Percentiles rank a stretch among this genome's conserved stretches.
Conservation (phyloP, 2,329 filamentous ascomycete genomes). For the Chrysosporium queenslandicum region DNA sequence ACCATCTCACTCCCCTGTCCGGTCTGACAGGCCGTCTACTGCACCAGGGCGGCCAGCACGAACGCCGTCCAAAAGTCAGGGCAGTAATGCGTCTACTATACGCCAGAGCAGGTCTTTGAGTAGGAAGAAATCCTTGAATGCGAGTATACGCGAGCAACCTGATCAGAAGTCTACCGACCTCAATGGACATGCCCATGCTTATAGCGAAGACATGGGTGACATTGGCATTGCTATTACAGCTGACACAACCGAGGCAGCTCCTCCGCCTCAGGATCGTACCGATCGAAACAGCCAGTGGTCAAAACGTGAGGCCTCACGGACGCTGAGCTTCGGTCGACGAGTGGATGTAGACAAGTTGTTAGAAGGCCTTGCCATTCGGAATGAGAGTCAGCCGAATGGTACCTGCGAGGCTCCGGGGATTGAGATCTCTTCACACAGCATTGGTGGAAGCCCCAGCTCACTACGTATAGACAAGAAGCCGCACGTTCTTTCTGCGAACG, state of each 20-base stretch:
- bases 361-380: conserved; percentile 28
- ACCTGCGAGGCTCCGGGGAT: background rate
- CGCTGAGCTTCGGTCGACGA: conserved; percentile 17
- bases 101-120: conserved; percentile 24
- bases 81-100: conserved; percentile 1
- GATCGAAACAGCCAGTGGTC: conserved; percentile 2
- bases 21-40: conserved; percentile 20
- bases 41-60: conserved; percentile 13
- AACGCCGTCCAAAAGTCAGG: conserved; percentile 7
- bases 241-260: conserved; percentile 3
- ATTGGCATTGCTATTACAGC: conserved; percentile 10
- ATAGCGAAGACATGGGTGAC: conserved; percentile 5
- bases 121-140: conserved; percentile 23
- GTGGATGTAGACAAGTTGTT: conserved; percentile 31
- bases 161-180: conserved; percentile 21
- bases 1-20: conserved; percentile 23
- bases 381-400: conserved; percentile 15
- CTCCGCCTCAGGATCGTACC: background rate
- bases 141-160: conserved; percentile 15
- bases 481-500: background rate
- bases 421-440: background rate
- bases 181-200: background rate
- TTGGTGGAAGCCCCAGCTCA: background rate
- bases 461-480: background rate
- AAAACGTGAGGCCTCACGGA: conserved; percentile 7